Base-by-base conservation (phyloP, 192 early-diverging fungal genomes). In the Umbelopsis sp. region DNA sequence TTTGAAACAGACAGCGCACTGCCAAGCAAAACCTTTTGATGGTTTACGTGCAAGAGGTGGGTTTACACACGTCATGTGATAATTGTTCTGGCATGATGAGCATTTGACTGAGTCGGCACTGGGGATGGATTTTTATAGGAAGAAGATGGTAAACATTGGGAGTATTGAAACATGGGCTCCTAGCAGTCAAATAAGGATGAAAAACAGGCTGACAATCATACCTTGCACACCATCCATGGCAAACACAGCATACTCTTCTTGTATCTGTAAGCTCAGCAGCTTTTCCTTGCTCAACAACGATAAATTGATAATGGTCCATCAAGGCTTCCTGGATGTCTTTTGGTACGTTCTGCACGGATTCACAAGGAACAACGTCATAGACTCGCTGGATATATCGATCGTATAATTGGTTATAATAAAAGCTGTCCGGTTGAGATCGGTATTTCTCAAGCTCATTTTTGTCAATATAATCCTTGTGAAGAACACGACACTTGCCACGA, bases 301-400 rank as follows among this genome's bases (percentile, higher is more conserved):
- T 92, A 81, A 90, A 97, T 71, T 91, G 86, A 81, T 95, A 95
- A 14, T 85, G 84, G 68, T 85, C 81, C 22, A 52, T 74, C 20
- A 97, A 82, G 59, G 89, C 87, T 24, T 83, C 79, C 25, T 87
- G 77, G 17, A 95, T 87, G 50, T 94, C 84, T 4, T 81, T 81
- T 29, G 96, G 95, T 17, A 95, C 86, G 65, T 95, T 95, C 43
- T 87, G 91, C 45, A 95, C 91, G 25, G 88, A 80, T 25, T 88
- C 83, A 25, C 92, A 84, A 0, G 96, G 93, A 3, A 96, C 74
- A 14, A 96, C 93, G 71, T 97, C 96, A 78, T 94, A 96, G 12
- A 94, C 79, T 9, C 94, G 90, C 41, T 91, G 89, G 26, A 91
- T 96, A 82, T 94, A 96, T 32, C 95, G 88, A 77, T 97, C 96